Conservation (phyloP, 2,329 filamentous ascomycete species). For the Aspergillus tanneri region DNA sequence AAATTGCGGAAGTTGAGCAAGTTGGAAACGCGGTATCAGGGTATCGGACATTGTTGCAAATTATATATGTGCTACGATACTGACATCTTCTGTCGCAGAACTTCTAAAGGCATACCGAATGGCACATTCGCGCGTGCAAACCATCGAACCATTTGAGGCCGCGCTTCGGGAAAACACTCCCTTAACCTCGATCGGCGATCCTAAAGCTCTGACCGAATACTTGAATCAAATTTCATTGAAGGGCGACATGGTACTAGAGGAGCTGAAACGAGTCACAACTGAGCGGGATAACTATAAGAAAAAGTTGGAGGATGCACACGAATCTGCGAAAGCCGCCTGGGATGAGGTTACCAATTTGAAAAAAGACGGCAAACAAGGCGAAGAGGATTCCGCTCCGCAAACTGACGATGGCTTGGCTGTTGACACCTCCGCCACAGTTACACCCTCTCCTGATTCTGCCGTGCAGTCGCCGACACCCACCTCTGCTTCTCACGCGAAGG, state of each 20-base stretch:
- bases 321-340: constrained; percentile 60
- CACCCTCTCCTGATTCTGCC: constrained; percentile 12
- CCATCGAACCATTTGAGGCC: constrained; percentile 91
- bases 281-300: constrained; percentile 80
- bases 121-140: constrained; percentile 79
- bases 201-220: constrained; percentile 82
- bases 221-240: constrained; percentile 82
- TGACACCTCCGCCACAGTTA: constrained; percentile 15
- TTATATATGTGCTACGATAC: not conserved
- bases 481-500: constrained; percentile 17
- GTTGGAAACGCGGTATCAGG: constrained; percentile 81
- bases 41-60: constrained; percentile 46
- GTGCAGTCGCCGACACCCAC: constrained; percentile 34
- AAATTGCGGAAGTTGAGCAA: constrained; percentile 86
- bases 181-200: constrained; percentile 81
- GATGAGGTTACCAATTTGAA: constrained; percentile 64
- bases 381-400: constrained; percentile 31
- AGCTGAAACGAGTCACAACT: constrained; percentile 79
- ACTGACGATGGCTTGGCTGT: constrained; percentile 13
- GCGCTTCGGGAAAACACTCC: constrained; percentile 90
- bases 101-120: constrained; percentile 87
- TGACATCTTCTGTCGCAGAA: constrained; percentile 54
- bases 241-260: constrained; percentile 89
- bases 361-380: constrained; percentile 34
- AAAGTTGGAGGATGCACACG: constrained; percentile 68